phyloP scores from a whole-genome alignment of 2,329 filamentous ascomycete genomes.

The Exophiala spinifera region DNA sequence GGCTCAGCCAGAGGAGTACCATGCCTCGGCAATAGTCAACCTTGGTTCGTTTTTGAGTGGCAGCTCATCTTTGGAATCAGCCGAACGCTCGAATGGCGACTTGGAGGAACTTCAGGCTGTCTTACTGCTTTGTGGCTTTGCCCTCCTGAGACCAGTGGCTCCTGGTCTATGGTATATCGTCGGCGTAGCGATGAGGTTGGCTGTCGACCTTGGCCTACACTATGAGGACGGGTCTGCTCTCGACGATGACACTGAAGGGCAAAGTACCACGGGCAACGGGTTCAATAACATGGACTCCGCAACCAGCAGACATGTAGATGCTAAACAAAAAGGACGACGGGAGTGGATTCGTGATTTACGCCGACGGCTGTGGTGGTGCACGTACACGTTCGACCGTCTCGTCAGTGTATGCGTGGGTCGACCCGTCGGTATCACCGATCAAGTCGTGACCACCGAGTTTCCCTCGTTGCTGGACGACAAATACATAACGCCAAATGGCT shows the following conservation, averaged over 20 bases:
- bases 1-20: slow-evolving; percentile 88
- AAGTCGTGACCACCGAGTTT: slow-evolving; percentile 93
- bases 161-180: slow-evolving; percentile 97
- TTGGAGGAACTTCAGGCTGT: slow-evolving; percentile 94
- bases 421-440: slow-evolving; percentile 92
- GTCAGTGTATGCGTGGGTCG: slow-evolving; percentile 91
- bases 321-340: slow-evolving; percentile 62
- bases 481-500: slow-evolving; percentile 77
- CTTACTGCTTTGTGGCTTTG: slow-evolving; percentile 83
- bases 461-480: slow-evolving; percentile 84
- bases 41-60: slow-evolving; percentile 78
- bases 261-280: neutral
- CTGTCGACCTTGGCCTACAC: slow-evolving; percentile 86
- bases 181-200: slow-evolving; percentile 84
- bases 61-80: slow-evolving; percentile 54
- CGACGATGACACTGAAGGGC: slow-evolving; percentile 42
- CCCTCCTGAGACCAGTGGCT: slow-evolving; percentile 82
- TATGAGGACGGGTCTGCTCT: slow-evolving; percentile 80
- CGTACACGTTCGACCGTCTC: slow-evolving; percentile 90
- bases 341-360: slow-evolving; percentile 85
- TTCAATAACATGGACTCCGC: slow-evolving; percentile 29
- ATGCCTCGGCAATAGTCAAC: slow-evolving; percentile 89
- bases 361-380: slow-evolving; percentile 92
- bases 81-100: slow-evolving; percentile 72
- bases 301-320: slow-evolving; percentile 38